Base-by-base conservation (phyloP, 2,329 filamentous ascomycete species). In the Paramyrothecium roridum region DNA sequence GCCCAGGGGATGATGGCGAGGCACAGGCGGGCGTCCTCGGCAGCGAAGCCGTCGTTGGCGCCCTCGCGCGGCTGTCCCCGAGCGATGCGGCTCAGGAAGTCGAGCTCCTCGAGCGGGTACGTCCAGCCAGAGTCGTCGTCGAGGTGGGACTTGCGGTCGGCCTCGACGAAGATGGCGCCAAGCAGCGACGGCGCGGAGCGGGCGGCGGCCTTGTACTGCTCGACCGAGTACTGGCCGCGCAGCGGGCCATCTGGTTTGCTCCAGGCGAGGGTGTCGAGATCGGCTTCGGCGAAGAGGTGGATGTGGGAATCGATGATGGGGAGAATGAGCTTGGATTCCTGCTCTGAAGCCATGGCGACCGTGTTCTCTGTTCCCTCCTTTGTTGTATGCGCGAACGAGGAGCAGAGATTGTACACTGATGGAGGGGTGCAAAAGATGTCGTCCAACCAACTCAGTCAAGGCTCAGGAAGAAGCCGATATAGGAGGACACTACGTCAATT, bases 261-360 rank as follows among this genome's bases (percentile, higher is more conserved):
- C 92, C 91, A 96, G 56, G 83, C 75, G 59, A 96, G 83, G 43
- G 83, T 81, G 54, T 80, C 67, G 52, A 89, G 68, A 64, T 93
- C 89, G 53, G 82, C 81, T 48, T 77, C 72, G 48, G 91, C 89
- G 78, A 86, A 96, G 66, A 97, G 85, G 76, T 97, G 93, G 73
- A 97, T 88, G 78, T 97, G 93, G 43, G 91, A 88, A 77, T 97
- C 93, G 72, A 97, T 85, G 67, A 96, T 87, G 65, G 80, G 83
- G 70, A 80, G 74, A 64, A 73, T 56, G 63, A 74, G 66, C 61
- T 71, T 67, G 21, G 70, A 61, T 56, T 77, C 67, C 55, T 74
- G 54, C 54, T 45, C 19, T 19, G 52, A 47, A 43, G 33, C 12
- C 20, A 19, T 50, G 51, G 37, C 52, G 19, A 46, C 26, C 26